Base-by-base conservation (phyloP, 371 early-diverging fungal species). In the Circinella minor region DNA sequence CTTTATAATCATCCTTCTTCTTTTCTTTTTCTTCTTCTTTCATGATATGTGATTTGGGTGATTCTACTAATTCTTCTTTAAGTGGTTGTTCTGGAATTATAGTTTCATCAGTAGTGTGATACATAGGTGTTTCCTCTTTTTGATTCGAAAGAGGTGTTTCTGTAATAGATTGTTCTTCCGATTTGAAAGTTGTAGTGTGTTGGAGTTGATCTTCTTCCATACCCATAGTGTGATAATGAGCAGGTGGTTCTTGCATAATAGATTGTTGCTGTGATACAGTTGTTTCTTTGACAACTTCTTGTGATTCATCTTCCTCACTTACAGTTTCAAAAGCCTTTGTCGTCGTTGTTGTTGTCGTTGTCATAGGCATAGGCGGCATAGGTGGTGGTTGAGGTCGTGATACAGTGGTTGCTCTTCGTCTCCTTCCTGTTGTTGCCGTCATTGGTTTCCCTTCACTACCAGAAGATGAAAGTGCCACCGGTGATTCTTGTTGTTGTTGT, bases 341-440 rank as follows among this genome's bases (percentile, higher is more conserved):
- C 15, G 36, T 17, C 6, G 8, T 36, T n/a, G 17, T 34, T 4
- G 51, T 7, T 14, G 51, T 36, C 11, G 36, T 67, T 27, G 60
- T 18, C 47, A 14, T 2, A 48, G 37, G 37, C 36, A 47, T 9
- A 4, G 65, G 14, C 8, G 67, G 67, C 14, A 63, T 63, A 47
- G 48, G 27, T 2, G 66, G 57, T 0, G 43, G 37, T n/a, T 43
- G 36, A 48, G 70, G 70, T 4, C 70, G 59, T 14, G 70, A 70
- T 27, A 70, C 70, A 11, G 70, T 70, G 14, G 70, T 70, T 2
- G 70, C 70, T 39, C 70, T 55, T 36, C 70, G 70, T 59, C 70
- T 55, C 51, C 70, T 36, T 63, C 39, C 49, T 27, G 61, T 18
- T n/a, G 37, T 47, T 11, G 69, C 63, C 49, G 36, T 61, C n/a